Evolutionary conservation across 768 basidiomycete genomes (phyloP), one percentile per base, ranked within the genome.

Genomic region (Agrocybe pediades): DNA sequence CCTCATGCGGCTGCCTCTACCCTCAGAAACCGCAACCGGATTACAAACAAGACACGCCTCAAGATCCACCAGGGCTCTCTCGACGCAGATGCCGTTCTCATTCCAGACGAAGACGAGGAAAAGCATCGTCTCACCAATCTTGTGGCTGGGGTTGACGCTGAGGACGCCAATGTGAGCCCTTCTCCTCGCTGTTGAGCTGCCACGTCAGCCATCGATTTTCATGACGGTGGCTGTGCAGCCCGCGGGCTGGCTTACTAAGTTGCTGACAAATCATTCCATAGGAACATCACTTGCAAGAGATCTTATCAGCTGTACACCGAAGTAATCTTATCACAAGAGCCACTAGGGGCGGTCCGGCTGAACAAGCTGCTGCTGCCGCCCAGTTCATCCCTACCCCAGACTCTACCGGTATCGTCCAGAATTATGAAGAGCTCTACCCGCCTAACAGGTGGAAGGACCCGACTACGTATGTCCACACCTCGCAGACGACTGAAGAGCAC

Each of bases 361-460:
- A 74, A 3, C 77, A 75, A 53, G 57, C 67, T 9, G 59, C 54
- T 26, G 56, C 63, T 17, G 56, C 74, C 64, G 71, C 72, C 17
- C 78, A 80, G 49, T 91, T 81, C 71, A 99, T 99, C 63, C 97
- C 97, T 2, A 96, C 91, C 3, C 95, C 97, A 0, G 93, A 95
- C 66, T 90, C 91, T 1, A 88, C 87, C 7, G 90, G 92, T 44
- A 59, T 90, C 60, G 86, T 90, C 51, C 80, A 83, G 25, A 86
- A 93, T 63, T 95, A 92, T 68, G 82, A 82, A 9, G 79, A 86
- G 7, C 75, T 95, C 26, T 98, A 98, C 63, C 83, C 85, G 7
- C 53, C 79, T 15, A 72, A 74, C 24, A 74, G 74, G 49, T 97
- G 90, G 88, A 80, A 76, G 56, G 92, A 97, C 61, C 87, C 95